Evolutionary conservation across 2,329 filamentous ascomycete species (phyloP).

Genomic region (Ilyonectria destructans): DNA sequence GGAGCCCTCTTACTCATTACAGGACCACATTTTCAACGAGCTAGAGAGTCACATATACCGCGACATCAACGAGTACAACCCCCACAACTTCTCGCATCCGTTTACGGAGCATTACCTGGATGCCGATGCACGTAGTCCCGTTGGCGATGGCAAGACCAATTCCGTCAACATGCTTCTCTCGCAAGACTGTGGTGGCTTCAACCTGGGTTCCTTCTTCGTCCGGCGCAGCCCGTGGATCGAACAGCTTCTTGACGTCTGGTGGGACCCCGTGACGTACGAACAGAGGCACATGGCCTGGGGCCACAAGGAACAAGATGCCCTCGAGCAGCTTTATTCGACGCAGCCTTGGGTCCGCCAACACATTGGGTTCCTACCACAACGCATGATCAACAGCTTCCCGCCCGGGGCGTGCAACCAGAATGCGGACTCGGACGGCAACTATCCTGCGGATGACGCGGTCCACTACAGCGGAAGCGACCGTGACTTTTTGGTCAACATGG

Average conservation of each 20-base stretch:
- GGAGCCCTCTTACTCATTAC: conserved; percentile 93
- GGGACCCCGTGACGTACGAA: conserved; percentile 97
- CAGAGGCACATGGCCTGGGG: conserved; percentile 99
- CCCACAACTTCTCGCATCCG: conserved; percentile 92
- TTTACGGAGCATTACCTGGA: conserved; percentile 84
- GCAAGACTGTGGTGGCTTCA: conserved; percentile 97
- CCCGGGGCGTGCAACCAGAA: conserved; percentile 89
- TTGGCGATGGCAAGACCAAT: conserved; percentile 82
- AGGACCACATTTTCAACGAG: conserved; percentile 90
- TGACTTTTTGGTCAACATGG: conserved; percentile 98
- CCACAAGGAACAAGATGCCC: conserved; percentile 97
- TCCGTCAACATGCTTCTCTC: conserved; percentile 92
- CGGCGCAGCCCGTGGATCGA: conserved; percentile 91
- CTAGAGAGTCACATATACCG: conserved; percentile 85
- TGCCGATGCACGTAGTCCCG: conserved; percentile 77
- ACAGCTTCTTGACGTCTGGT: conserved; percentile 94
- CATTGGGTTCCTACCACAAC: conserved; percentile 90
- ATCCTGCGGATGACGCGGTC: conserved; percentile 71
- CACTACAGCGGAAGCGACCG: conserved; percentile 90
- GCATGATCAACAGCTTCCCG: conserved; percentile 95
- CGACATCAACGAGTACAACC: conserved; percentile 97
- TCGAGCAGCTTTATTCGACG: conserved; percentile 91
- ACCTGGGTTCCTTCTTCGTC: conserved; percentile 95
- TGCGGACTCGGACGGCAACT: conserved; percentile 65
- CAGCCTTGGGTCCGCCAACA: conserved; percentile 95